Conservation (phyloP, 164 flowering plant species). For the Liriodendron chinense region DNA sequence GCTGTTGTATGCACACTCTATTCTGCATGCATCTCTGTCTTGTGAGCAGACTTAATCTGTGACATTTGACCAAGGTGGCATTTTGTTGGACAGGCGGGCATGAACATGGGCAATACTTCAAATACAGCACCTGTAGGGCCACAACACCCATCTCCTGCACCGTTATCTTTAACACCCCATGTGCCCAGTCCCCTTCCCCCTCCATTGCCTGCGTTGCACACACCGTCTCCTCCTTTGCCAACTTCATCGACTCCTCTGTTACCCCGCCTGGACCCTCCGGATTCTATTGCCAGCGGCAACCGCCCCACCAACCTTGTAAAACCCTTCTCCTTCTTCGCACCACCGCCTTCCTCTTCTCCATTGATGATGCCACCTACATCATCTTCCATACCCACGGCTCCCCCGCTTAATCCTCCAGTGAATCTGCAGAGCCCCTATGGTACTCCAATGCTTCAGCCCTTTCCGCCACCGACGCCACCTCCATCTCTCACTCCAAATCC, state of each 20-base stretch:
- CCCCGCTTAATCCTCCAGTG: constrained; percentile 57
- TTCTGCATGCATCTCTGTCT: no score
- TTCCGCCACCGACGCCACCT: constrained; percentile 87
- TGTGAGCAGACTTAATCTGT: no score
- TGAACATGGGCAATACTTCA: constrained; percentile 29
- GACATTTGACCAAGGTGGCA: background rate
- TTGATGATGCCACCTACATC: constrained; percentile 39
- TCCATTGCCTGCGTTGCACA: constrained; percentile 36
- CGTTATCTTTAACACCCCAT: constrained; percentile 28
- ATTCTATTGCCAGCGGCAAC: constrained; percentile 32
- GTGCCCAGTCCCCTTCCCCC: constrained; percentile 28
- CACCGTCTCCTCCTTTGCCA: constrained; percentile 41
- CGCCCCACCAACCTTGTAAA: constrained; percentile 41
- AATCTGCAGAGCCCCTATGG: constrained; percentile 72
- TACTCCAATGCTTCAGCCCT: constrained; percentile 79
- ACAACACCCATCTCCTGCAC: constrained; percentile 17
- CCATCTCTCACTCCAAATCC: constrained; percentile 60
- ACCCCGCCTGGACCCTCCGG: constrained; percentile 46
- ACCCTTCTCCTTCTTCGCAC: constrained; percentile 43
- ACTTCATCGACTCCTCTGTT: constrained; percentile 41
- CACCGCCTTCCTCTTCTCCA: constrained; percentile 40
- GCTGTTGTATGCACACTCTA: background rate
- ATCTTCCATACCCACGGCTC: constrained; percentile 58
- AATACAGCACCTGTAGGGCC: constrained; percentile 16
- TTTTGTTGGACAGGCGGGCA: constrained; percentile 23